phyloP scores from a whole-genome alignment of 768 basidiomycete species.

The Lactarius psammicola region DNA sequence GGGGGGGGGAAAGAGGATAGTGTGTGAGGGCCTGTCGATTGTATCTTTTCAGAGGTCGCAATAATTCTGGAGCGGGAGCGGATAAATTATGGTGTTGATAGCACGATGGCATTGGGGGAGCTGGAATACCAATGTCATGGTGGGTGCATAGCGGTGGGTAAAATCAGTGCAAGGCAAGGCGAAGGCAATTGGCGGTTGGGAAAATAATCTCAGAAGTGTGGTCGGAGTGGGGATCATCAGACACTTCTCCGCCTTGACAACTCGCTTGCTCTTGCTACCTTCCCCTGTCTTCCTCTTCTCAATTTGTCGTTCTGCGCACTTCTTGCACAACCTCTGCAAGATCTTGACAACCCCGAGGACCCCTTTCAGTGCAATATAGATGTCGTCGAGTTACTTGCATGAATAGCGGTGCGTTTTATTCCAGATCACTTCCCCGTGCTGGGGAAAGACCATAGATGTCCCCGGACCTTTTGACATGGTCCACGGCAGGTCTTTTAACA shows the following conservation, averaged over 20 bases:
- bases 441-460: conserved; percentile 6
- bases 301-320: not conserved
- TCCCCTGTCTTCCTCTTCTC: conserved; percentile 5
- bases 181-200: not conserved
- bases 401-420: conserved; percentile 21
- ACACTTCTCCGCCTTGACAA: not conserved
- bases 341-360: conserved; percentile 8
- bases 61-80: not conserved
- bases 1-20: too few relatives aligned
- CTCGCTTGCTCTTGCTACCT: conserved; percentile 4
- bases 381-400: not conserved
- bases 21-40: not conserved
- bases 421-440: conserved; percentile 10
- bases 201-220: not conserved
- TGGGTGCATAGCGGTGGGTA: not conserved
- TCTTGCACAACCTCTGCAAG: not conserved
- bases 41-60: not conserved
- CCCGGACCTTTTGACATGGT: conserved; percentile 3
- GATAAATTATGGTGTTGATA: not conserved
- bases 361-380: not conserved
- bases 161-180: too few relatives aligned
- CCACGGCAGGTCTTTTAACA: conserved; percentile 5
- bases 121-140: not conserved
- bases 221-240: not conserved
- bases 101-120: not conserved